A percentile compares a stretch with the other conserved stretches of the same genome.
phyloP scores from a whole-genome alignment of 345 rosid species.

The Linum lewisii region DNA sequence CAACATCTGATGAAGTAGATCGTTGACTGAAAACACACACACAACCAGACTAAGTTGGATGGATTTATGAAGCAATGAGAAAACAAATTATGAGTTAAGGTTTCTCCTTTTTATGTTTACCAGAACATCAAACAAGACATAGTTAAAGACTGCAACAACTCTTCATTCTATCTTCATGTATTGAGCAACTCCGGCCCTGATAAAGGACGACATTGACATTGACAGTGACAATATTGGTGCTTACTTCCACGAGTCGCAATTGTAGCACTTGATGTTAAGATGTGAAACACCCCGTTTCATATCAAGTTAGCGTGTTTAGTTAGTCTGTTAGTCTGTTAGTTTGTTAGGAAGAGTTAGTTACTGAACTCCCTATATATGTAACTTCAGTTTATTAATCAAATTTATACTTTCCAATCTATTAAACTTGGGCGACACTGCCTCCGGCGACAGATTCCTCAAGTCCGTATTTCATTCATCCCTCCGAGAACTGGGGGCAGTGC shows the following conservation, averaged over 20 bases:
- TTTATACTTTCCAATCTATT: too few species aligned
- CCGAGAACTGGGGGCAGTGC: too few species aligned
- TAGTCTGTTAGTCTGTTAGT: too few species aligned
- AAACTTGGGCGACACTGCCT: too few species aligned
- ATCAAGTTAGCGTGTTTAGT: too few species aligned
- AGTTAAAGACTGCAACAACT: constrained; percentile 74
- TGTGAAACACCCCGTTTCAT: too few species aligned
- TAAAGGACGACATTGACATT: constrained; percentile 1
- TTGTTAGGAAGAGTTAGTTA: too few species aligned
- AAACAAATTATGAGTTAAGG: neutral
- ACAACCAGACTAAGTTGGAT: neutral
- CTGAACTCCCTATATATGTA: too few species aligned
- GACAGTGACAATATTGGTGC: constrained; percentile 4
- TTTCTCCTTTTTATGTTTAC: constrained; percentile 42
- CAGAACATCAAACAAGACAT: constrained; percentile 56
- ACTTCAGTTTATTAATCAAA: too few species aligned
- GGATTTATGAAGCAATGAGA: neutral
- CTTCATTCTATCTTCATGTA: constrained; percentile 92
- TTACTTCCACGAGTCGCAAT: constrained; percentile 94
- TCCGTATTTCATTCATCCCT: too few species aligned
- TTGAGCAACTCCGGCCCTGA: constrained; percentile 96
- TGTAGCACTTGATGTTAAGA: constrained; percentile 79
- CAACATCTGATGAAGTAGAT: constrained; percentile 90
- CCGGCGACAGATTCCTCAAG: too few species aligned
- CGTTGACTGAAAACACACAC: constrained; percentile 39